Conservation (phyloP, 2,329 filamentous ascomycete species). For the Monilinia fructigena region DNA sequence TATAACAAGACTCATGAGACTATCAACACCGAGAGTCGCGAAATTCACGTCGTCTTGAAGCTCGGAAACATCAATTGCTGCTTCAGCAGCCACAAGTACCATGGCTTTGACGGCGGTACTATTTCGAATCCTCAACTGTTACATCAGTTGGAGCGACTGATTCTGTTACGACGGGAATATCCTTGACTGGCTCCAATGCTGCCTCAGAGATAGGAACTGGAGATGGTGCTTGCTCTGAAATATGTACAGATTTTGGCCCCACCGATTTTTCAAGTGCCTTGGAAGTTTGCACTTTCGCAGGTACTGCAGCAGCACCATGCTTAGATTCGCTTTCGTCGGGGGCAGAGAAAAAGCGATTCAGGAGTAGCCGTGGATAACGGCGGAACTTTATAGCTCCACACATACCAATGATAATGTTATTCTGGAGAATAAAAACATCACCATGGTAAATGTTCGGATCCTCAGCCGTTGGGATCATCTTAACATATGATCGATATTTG, state of each 20-base stretch:
- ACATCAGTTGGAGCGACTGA: neutral
- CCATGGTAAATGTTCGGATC: conserved; percentile 12
- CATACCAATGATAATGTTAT: neutral
- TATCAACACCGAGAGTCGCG: neutral
- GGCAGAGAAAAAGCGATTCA: too few species aligned
- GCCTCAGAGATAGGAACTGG: too few species aligned
- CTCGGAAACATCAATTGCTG: conserved; percentile 5
- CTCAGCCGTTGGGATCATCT: conserved; percentile 4
- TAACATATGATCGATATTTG: conserved; percentile 7
- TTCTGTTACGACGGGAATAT: neutral
- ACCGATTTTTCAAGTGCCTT: too few species aligned
- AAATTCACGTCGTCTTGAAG: neutral
- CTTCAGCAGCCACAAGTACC: neutral
- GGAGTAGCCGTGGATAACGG: too few species aligned
- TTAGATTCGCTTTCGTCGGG: too few species aligned
- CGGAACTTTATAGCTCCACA: neutral
- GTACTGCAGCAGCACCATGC: too few species aligned
- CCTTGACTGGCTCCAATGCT: neutral
- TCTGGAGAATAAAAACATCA: neutral
- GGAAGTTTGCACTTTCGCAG: too few species aligned
- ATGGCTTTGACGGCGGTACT: neutral
- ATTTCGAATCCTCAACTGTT: neutral
- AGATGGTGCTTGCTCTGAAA: too few species aligned
- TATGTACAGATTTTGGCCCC: too few species aligned
- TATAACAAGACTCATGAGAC: neutral